Evolutionary conservation across 83 land plant species (phyloP), one percentile per base, ranked within the genome.

Genomic region (Picea abies): DNA sequence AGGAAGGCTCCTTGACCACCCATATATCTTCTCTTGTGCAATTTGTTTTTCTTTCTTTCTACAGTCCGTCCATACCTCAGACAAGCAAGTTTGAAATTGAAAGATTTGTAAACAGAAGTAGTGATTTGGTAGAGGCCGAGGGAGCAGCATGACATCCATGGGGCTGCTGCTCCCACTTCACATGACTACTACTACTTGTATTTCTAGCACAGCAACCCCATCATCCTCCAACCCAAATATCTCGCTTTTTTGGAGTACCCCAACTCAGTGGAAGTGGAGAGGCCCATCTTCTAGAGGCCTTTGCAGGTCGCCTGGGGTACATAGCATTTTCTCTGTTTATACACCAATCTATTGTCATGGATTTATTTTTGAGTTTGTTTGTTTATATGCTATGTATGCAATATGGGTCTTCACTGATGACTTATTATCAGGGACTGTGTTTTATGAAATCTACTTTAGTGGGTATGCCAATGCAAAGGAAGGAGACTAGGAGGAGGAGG

Each of bases 341-440:
- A 23, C 10, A 39, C 26, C 15, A 77, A 14, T 47, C 47, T 23
- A 23, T 39, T 17, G 52, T 0, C n/a, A 79, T 79, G 80, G 20
- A 8, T 79, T 60, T 4, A 41, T 37, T 39, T 64, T 32, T 37
- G 10, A 26, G 23, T 19, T 78, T 15, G 17, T 79, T 83, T 32
- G 19, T 26, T 67, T 80, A 52, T 41, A 73, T 81, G 58, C 15
- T 56, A 12, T 52, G 56, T 52, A 52, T 56, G 58, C 58, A 0
- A 56, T 56, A 56, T 86, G 84, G 90, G 86, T 90, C 86, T 90
- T 88, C 84, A 84, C 90, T 86, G 82, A 88, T 91, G 84, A 91
- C 89, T 91, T 86, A 91, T 90, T 80, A 81, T 78, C 87, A 88
- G 93, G 89, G 84, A 14, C 84, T 87, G 39, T 85, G 80, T 88